Base-by-base conservation (phyloP, 305 asterid genomes). In the Solanum hybrid region DNA sequence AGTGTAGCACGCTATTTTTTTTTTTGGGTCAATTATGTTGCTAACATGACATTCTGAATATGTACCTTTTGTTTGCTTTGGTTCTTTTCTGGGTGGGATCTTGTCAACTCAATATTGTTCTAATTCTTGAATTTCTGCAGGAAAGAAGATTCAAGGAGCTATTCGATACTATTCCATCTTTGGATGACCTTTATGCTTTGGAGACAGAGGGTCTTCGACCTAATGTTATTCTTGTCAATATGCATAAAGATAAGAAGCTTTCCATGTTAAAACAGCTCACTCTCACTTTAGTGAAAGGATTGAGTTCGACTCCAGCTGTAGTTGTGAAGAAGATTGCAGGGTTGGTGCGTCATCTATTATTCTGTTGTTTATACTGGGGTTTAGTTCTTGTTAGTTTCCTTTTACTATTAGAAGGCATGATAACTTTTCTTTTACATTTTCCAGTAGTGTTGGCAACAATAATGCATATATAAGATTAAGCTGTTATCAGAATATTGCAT, bases 81-180 rank as follows among this genome's bases (percentile, higher is more conserved):
- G 11, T 84, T 82, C 75, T 84, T 29, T 84, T 29, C 40, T 31
- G 42, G 22, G 10, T 16, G 42, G 75, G 35, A 71, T 85, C 79
- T 51, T 40, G 73, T 88, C 32, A 31, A 88, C 7, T 78, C 76
- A 56, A 66, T 31, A 27, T 34, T 78, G 36, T 32, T 78, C 46
- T 77, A 91, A 93, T 87, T 90, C 66, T 89, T 90, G 90, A 46
- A 88, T 81, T 91, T 92, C 88, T 93, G 94, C 90, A 95, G 99
- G 99, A 95, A 94, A 94, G 98, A 95, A 94, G 98, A 94, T 94
- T 95, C 93, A 96, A 94, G 95, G 98, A 95, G 93, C 95, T 93
- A 89, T 96, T 95, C 90, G 96, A 96, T 89, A 90, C 94, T 89
- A 92, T 95, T 88, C 99, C 99, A 86, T 91, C 98, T 89, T 89